Percentiles rank a stretch among this genome's conserved stretches.
These are phyloP conservation scores for Amaranthus hypochondriacus DNA, from an alignment of 148 eudicot species.

Conservation along the genomic window DNA sequence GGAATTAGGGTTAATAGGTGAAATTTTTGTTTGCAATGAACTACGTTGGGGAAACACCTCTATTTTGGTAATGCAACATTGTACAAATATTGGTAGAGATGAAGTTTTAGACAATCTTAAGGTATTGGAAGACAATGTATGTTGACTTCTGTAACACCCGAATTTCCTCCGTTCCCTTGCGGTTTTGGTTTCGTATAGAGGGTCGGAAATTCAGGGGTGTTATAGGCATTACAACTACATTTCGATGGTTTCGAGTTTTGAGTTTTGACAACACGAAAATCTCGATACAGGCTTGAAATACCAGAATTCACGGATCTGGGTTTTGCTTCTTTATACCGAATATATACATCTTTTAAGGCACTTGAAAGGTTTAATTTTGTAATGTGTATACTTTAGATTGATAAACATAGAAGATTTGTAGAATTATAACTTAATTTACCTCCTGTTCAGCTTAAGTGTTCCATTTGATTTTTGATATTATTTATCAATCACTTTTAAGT, in stretches of 20 bases:
- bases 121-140: slow-evolving; percentile 3
- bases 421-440: no score
- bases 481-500: no score
- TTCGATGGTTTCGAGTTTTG: no score
- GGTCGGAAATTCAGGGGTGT: no score
- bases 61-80: slow-evolving; percentile 31
- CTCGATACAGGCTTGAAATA: no score
- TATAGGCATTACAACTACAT: no score
- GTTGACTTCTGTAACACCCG: not conserved
- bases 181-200: no score
- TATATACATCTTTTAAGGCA: not conserved
- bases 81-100: not conserved
- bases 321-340: not conserved
- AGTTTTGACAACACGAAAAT: no score
- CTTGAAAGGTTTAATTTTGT: not conserved
- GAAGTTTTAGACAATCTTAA: not conserved
- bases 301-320: no score
- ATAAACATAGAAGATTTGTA: not conserved
- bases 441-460: no score
- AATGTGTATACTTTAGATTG: not conserved
- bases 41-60: slow-evolving; percentile 19
- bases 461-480: no score
- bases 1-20: slow-evolving; percentile 31
- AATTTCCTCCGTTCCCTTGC: no score
- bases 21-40: slow-evolving; percentile 16